These are phyloP conservation scores for Brachypodium distachyon DNA, from an alignment of 202 grass and related monocot species.

Conservation along the genomic window DNA sequence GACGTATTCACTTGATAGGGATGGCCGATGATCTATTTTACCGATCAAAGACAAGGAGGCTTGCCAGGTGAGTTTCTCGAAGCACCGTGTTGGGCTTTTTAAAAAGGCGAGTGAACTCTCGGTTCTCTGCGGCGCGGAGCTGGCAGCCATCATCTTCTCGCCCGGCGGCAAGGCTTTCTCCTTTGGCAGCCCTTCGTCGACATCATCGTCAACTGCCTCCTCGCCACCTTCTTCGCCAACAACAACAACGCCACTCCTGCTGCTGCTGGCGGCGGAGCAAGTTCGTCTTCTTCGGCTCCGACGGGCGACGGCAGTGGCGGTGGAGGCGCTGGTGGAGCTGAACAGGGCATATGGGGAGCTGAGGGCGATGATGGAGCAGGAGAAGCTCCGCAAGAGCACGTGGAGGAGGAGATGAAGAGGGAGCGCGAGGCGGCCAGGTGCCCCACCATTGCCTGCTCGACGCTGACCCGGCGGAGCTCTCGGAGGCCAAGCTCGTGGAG, in stretches of 20 bases:
- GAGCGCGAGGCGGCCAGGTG: too few species aligned
- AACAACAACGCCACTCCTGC: too few species aligned
- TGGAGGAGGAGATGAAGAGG: neutral
- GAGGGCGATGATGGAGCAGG: neutral
- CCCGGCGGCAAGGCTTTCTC: slow-evolving; percentile 39
- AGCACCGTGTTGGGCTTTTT: slow-evolving; percentile 11
- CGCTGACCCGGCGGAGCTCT: too few species aligned
- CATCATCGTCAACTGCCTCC: slow-evolving; percentile 9
- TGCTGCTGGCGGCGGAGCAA: too few species aligned
- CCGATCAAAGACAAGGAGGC: slow-evolving; percentile 1
- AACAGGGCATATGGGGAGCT: neutral
- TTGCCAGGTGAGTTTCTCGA: slow-evolving; percentile 26
- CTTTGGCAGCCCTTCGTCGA: slow-evolving; percentile 32
- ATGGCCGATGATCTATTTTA: too few species aligned
- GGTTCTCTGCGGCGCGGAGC: slow-evolving; percentile 13
- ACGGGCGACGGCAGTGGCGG: too few species aligned
- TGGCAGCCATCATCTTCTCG: slow-evolving; percentile 29
- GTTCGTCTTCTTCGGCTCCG: too few species aligned
- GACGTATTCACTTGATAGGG: too few species aligned
- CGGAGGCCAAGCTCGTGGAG: too few species aligned
- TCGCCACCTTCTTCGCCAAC: neutral
- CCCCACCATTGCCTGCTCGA: too few species aligned
- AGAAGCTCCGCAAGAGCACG: neutral
- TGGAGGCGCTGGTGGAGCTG: neutral
- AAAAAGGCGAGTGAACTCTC: slow-evolving; percentile 34